These are phyloP conservation scores for sunflower (Helianthus annuus) DNA, from an alignment of 129 eudicot species.

Conservation along the genomic window HanXRQr2.0-SUNRISE NC_035440.2:3277667-3278166, in stretches of 20 bases:
- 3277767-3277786: slow-evolving; percentile 11
- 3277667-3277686: too few relatives aligned
- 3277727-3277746: background rate
- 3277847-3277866: slow-evolving; percentile 25
- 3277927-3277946: slow-evolving; percentile 5
- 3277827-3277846: slow-evolving; percentile 19
- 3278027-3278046: slow-evolving; percentile 15
- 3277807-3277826: background rate
- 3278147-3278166: background rate
- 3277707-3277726: background rate
- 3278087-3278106: slow-evolving; percentile 5
- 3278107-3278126: background rate
- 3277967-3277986: too few relatives aligned
- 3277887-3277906: slow-evolving; percentile 31
- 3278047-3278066: slow-evolving; percentile 67
- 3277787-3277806: slow-evolving; percentile 8
- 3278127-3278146: background rate
- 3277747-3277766: background rate
- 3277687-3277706: too few relatives aligned
- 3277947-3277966: slow-evolving; percentile 25
- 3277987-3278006: too few relatives aligned
- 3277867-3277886: slow-evolving; percentile 21
- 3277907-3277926: slow-evolving; percentile 13
- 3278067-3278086: slow-evolving; percentile 67
- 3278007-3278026: slow-evolving; percentile 18